Evolutionary conservation across 108 stramenopile genomes (phyloP).

Genomic region (Skeletonema grethae): DNA sequence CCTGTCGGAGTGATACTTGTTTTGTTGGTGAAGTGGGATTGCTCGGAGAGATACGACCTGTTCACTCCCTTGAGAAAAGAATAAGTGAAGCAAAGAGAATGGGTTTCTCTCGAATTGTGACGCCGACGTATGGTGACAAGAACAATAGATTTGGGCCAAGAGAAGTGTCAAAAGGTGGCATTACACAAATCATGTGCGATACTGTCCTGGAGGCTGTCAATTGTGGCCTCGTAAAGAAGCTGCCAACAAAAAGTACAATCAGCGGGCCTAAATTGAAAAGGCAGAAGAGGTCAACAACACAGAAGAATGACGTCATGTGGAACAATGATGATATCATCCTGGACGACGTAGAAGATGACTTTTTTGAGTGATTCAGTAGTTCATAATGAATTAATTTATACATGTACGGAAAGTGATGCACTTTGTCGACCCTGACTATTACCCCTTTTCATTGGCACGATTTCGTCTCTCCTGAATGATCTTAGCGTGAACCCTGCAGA

Average conservation of each 20-base stretch:
- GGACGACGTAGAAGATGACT: constrained; percentile 49
- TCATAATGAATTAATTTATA: background rate
- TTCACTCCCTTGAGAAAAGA: constrained; percentile 76
- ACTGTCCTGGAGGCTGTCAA: constrained; percentile 69
- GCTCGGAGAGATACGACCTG: constrained; percentile 84
- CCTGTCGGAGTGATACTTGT: constrained; percentile 90
- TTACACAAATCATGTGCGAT: constrained; percentile 62
- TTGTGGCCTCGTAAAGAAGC: constrained; percentile 48
- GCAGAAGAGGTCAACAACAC: constrained; percentile 3
- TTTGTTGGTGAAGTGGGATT: constrained; percentile 95
- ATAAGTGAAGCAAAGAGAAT: constrained; percentile 78
- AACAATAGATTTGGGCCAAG: constrained; percentile 17
- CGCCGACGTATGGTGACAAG: constrained; percentile 39
- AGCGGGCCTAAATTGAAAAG: constrained; percentile 32
- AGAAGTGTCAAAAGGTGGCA: constrained; percentile 39
- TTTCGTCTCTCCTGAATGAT: background rate
- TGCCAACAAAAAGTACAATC: constrained; percentile 39
- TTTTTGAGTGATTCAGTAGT: constrained; percentile 23
- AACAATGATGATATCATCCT: constrained; percentile 25
- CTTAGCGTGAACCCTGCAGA: background rate
- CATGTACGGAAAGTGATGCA: background rate
- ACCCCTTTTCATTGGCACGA: background rate
- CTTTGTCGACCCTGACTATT: background rate
- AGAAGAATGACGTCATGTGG: constrained; percentile 4
- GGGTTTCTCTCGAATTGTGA: constrained; percentile 82